Percentiles rank a stretch among this genome's conserved stretches.
Evolutionary conservation across 257 asterid genomes (phyloP).

Genomic region (Solanum virginianum): DNA sequence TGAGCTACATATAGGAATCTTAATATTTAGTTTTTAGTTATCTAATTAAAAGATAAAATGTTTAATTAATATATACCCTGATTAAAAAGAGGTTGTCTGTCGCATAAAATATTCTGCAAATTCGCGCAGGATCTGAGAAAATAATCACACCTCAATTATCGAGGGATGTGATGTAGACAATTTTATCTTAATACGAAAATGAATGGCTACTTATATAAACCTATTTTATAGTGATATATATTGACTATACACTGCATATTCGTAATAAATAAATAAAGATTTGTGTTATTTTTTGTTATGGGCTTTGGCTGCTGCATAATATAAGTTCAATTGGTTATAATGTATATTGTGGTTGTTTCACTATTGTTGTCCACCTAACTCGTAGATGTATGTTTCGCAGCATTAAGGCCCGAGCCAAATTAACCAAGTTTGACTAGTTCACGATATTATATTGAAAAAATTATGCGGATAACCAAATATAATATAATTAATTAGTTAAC

Average conservation of each 20-base stretch:
- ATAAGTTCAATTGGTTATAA: not conserved
- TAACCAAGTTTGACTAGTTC: not conserved
- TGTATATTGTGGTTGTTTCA: not conserved
- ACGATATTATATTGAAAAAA: not conserved
- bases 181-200: not conserved
- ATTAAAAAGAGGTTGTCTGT: too few species aligned
- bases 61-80: too few species aligned
- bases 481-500: too few species aligned
- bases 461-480: too few species aligned
- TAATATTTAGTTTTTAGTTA: not conserved
- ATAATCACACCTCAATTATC: not conserved
- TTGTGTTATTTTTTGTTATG: not conserved
- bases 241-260: not conserved
- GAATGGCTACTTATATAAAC: not conserved
- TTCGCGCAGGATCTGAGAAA: not conserved
- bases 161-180: not conserved
- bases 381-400: not conserved
- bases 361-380: not conserved
- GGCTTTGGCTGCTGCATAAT: not conserved
- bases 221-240: not conserved
- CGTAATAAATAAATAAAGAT: not conserved
- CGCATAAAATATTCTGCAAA: accelerated
- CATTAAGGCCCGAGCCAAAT: not conserved
- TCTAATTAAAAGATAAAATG: too few species aligned
- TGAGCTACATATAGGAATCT: not conserved